Percentiles rank a stretch among this genome's conserved stretches.
phyloP scores from a whole-genome alignment of 2,329 filamentous ascomycete species.

The Clonostachys solani region DNA sequence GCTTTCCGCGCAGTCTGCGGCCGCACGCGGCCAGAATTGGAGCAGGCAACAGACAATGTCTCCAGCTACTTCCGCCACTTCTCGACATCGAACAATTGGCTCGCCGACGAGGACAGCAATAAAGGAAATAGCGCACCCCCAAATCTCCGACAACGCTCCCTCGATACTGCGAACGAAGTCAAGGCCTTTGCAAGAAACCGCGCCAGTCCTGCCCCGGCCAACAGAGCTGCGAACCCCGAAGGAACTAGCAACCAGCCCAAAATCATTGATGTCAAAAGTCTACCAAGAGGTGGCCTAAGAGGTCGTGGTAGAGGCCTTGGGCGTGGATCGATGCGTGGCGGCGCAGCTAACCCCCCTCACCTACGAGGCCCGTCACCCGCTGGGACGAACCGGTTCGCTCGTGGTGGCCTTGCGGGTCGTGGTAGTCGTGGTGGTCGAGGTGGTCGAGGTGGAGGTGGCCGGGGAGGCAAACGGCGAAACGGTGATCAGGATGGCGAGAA shows the following conservation, averaged over 20 bases:
- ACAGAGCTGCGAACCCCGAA: background rate
- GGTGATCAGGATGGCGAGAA: background rate
- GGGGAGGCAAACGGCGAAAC: background rate
- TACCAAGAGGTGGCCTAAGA: conserved; percentile 21
- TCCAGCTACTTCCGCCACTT: conserved; percentile 27
- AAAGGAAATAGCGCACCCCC: conserved; percentile 4
- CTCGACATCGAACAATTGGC: conserved; percentile 31
- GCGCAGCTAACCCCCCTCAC: conserved; percentile 3
- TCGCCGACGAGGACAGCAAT: conserved; percentile 18
- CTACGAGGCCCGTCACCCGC: background rate
- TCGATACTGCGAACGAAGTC: background rate
- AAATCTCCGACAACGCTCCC: conserved; percentile 1
- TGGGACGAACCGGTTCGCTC: conserved; percentile 2
- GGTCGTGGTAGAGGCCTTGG: conserved; percentile 14
- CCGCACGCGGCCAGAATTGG: conserved; percentile 26
- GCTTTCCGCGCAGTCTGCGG: conserved; percentile 29
- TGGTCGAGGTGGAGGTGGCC: conserved; percentile 8
- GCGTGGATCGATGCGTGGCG: conserved; percentile 4
- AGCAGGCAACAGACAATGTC: conserved; percentile 20
- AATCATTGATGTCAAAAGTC: conserved; percentile 31
- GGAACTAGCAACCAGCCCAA: conserved; percentile 16
- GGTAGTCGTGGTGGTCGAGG: conserved; percentile 11
- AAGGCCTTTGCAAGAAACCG: conserved; percentile 18
- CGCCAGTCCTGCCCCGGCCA: conserved; percentile 2
- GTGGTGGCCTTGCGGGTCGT: conserved; percentile 12